phyloP scores from a whole-genome alignment of 2,329 filamentous ascomycete genomes.

The Fusarium bactridioides region DNA sequence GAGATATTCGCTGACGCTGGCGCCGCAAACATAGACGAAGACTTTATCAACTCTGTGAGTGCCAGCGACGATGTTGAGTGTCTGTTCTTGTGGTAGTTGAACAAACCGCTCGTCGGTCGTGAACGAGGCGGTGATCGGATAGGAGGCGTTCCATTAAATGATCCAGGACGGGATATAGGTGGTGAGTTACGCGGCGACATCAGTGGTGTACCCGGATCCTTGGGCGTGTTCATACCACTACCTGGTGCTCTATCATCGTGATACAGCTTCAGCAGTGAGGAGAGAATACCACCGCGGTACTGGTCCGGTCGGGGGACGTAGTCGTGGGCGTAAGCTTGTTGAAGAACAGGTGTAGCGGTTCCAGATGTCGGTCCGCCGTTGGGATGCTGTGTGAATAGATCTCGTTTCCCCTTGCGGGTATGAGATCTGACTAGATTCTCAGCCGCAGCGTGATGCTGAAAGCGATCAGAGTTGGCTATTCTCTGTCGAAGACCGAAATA shows the following conservation, averaged over 20 bases:
- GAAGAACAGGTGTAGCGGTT: constrained; percentile 49
- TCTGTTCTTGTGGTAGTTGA: constrained; percentile 53
- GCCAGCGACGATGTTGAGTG: constrained; percentile 55
- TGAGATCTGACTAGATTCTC: constrained; percentile 49
- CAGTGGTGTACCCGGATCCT: constrained; percentile 49
- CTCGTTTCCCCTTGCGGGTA: constrained; percentile 41
- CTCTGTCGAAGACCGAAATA: constrained; percentile 39
- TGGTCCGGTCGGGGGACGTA: constrained; percentile 73
- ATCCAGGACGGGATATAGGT: constrained; percentile 50
- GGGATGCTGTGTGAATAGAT: constrained; percentile 44
- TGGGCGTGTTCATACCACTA: constrained; percentile 54
- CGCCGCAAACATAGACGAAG: constrained; percentile 60
- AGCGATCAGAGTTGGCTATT: constrained; percentile 28
- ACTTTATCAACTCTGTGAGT: constrained; percentile 61
- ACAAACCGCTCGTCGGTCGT: constrained; percentile 50
- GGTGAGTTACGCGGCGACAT: constrained; percentile 55
- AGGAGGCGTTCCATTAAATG: constrained; percentile 44
- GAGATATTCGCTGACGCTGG: constrained; percentile 56
- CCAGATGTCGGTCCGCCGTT: constrained; percentile 45
- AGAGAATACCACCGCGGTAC: constrained; percentile 77
- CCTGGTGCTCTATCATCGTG: constrained; percentile 55
- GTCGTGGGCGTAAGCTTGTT: constrained; percentile 59
- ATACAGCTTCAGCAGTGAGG: constrained; percentile 76
- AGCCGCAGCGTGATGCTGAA: constrained; percentile 41
- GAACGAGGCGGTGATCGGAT: constrained; percentile 44